Base-by-base conservation (phyloP, 2,329 filamentous ascomycete genomes). In the Aspergillus sp. region DNA sequence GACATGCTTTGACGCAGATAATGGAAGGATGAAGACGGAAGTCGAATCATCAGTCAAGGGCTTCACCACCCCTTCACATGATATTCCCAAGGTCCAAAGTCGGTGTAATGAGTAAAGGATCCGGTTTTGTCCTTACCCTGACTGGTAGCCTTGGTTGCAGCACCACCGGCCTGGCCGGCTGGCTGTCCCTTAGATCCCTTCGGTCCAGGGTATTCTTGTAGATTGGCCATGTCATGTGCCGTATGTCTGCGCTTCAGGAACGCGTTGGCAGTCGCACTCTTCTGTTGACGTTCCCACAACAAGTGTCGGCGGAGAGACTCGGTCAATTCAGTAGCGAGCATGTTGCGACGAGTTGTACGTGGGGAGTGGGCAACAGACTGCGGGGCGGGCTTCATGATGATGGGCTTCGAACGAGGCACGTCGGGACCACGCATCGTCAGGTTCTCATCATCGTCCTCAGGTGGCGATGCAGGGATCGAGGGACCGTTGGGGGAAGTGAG, bases 281-380 rank as follows among this genome's bases (percentile, higher is more conserved):
- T 96, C 73, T 98, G 94, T 72, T 96, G 92, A 55, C 95, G 89
- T 76, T 99, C 95, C 90, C 92, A 96, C 15, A 98, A 85, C 15
- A 99, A 87, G 70, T 97, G 91, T 68, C 92, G 90, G 21, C 95
- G 88, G 3, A 99, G 87, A 21, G 92, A 96, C 74, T 96, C 92
- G 2, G 94, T 97, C 57, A 99, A 82, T 79, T 99, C 95, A 0
- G 91, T 96, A 8, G 91, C 90, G 59, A 99, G 84, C 95, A 99
- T 99, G 77, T 97, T 96, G 62, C 93, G 87, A 54, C 95, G 87
- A 0, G 93, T 97, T 0, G 94, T 97, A 60, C 92, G 87, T 3
- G 95, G 95, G 5, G 95, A 98, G 65, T 96, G 84, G 1, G 92
- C 90, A 27, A 88, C 86, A 58, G 91, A 89, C 65, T 90, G 86